phyloP scores from a whole-genome alignment of 495 filamentous ascomycete species.

The Symbiotaphrina buchneri region DNA sequence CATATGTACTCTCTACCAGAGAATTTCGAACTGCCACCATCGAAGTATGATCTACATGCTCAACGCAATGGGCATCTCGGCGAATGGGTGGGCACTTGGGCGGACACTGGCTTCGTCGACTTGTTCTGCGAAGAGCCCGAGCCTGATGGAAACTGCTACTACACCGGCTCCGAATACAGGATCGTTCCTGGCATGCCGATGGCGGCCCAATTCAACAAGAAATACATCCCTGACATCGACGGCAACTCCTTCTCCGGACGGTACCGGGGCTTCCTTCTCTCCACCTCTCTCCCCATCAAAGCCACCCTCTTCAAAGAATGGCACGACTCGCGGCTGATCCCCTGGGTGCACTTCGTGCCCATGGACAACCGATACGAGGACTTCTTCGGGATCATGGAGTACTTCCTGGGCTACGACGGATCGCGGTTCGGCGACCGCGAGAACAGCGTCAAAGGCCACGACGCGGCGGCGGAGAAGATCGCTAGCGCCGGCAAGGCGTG shows the following conservation, averaged over 20 bases:
- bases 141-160: conserved; percentile 8
- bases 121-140: conserved; percentile 11
- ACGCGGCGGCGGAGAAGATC: conserved; percentile 34
- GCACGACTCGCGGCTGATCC: conserved; percentile 13
- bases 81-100: conserved; percentile 12
- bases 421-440: too few species aligned
- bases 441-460: conserved; percentile 22
- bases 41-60: conserved; percentile 11
- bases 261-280: conserved; percentile 9
- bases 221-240: conserved; percentile 17
- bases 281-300: conserved; percentile 12
- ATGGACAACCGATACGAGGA: conserved; percentile 69
- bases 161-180: conserved; percentile 10
- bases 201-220: conserved; percentile 10
- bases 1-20: conserved; percentile 2
- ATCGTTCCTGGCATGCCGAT: conserved; percentile 5
- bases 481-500: conserved; percentile 39
- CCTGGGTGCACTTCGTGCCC: conserved; percentile 26
- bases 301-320: conserved; percentile 17
- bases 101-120: conserved; percentile 11
- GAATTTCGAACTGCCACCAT: conserved; percentile 10
- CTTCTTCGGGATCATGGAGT: conserved; percentile 55
- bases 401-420: conserved; percentile 36
- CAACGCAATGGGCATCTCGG: conserved; percentile 7
- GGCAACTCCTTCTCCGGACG: conserved; percentile 14